Evolutionary conservation across 139 green algal genomes (phyloP).

Genomic region (Picochlorum sp.): DNA sequence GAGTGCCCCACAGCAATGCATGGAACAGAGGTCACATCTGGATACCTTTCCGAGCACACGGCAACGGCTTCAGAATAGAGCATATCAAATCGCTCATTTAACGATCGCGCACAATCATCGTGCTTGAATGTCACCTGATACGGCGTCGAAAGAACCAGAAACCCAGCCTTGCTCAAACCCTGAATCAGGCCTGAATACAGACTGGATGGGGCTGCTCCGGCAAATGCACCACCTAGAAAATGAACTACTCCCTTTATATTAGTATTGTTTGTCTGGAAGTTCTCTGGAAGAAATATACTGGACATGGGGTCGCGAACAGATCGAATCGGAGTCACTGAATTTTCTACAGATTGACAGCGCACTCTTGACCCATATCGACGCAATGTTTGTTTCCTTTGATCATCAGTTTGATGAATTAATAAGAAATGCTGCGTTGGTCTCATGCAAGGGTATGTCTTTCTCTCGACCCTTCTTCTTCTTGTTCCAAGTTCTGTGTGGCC

Average conservation of each 20-base stretch:
- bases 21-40: slow-evolving; percentile 34
- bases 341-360: too few species aligned
- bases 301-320: not conserved
- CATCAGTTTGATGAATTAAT: not conserved
- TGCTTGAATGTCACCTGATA: slow-evolving; percentile 78
- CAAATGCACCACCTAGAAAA: slow-evolving; percentile 86
- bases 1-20: slow-evolving; percentile 81
- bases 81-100: slow-evolving; percentile 32
- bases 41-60: slow-evolving; percentile 18
- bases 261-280: not conserved
- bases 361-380: too few species aligned
- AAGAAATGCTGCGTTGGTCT: not conserved
- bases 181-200: slow-evolving; percentile 64
- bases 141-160: slow-evolving; percentile 53
- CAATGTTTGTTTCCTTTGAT: not conserved
- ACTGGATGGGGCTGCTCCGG: slow-evolving; percentile 74
- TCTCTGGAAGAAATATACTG: not conserved
- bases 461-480: too few species aligned
- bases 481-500: too few species aligned
- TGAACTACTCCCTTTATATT: slow-evolving; percentile 48
- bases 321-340: too few species aligned
- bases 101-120: slow-evolving; percentile 65
- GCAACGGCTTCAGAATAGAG: slow-evolving; percentile 45
- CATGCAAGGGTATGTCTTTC: too few species aligned
- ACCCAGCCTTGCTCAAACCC: slow-evolving; percentile 45